Evolutionary conservation across 352 stramenopile genomes (phyloP).

Genomic region (Halophytophthora batemanensis): DNA sequence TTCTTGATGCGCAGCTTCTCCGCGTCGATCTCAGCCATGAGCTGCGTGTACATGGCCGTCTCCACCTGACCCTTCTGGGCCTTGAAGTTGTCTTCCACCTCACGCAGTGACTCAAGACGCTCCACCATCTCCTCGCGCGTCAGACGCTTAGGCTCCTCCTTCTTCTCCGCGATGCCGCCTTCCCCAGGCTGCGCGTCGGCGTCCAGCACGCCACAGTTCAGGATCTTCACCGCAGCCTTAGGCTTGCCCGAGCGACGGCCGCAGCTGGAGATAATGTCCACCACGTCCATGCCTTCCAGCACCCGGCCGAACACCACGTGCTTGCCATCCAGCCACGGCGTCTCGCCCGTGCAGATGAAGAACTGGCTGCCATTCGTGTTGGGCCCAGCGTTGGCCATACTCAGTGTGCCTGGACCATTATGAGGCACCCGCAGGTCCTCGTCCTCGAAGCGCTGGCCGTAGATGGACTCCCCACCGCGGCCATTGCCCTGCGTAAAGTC

Average conservation of each 20-base stretch:
- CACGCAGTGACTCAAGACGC: slow-evolving; percentile 54
- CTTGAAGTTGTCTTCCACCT: slow-evolving; percentile 58
- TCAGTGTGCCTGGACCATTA: slow-evolving; percentile 67
- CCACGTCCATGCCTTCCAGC: slow-evolving; percentile 87
- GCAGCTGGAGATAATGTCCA: slow-evolving; percentile 87
- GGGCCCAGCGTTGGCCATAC: slow-evolving; percentile 87
- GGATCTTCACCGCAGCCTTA: slow-evolving; percentile 86
- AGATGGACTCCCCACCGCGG: slow-evolving; percentile 94
- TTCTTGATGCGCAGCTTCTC: slow-evolving; percentile 68
- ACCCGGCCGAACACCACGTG: slow-evolving; percentile 96
- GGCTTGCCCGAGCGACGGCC: slow-evolving; percentile 87
- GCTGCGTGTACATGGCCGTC: slow-evolving; percentile 51
- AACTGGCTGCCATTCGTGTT: slow-evolving; percentile 95
- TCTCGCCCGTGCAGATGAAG: slow-evolving; percentile 95
- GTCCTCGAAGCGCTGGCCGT: slow-evolving; percentile 90
- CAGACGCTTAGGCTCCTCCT: slow-evolving; percentile 26
- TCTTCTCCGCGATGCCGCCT: slow-evolving; percentile 10
- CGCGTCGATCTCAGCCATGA: slow-evolving; percentile 65
- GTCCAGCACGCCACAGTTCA: slow-evolving; percentile 75
- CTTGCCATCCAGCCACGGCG: slow-evolving; percentile 95
- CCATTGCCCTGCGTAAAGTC: slow-evolving; percentile 95
- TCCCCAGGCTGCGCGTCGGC: slow-evolving; percentile 6
- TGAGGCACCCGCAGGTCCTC: slow-evolving; percentile 86
- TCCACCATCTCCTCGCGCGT: slow-evolving; percentile 60
- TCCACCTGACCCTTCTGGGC: slow-evolving; percentile 60